Conservation (phyloP, 2,329 filamentous ascomycete species). For the Biscogniauxia marginata region DNA sequence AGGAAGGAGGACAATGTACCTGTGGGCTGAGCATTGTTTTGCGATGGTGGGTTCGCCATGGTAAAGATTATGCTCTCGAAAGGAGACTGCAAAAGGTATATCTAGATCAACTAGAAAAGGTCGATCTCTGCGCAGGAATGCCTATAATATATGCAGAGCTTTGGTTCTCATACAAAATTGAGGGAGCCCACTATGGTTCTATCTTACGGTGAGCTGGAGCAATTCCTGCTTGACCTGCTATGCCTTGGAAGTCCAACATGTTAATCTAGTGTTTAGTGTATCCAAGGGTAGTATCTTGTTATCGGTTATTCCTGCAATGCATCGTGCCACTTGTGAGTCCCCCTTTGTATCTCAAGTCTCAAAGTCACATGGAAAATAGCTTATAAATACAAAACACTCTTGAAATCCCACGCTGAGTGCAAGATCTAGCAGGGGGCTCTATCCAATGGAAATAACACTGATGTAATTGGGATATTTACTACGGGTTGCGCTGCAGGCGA, state of each 20-base stretch:
- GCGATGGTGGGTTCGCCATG: conserved; percentile 23
- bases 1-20: conserved; percentile 21
- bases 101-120: conserved; percentile 18
- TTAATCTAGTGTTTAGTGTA: not conserved
- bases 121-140: conserved; percentile 19
- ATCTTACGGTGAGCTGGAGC: conserved; percentile 10
- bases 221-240: not conserved
- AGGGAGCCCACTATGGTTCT: conserved; percentile 21
- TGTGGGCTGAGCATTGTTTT: conserved; percentile 20
- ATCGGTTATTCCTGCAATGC: not conserved
- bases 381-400: no score
- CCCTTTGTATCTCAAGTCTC: not conserved
- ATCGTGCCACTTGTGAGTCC: not conserved
- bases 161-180: conserved; percentile 13
- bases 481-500: not conserved
- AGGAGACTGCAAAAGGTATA: conserved; percentile 20
- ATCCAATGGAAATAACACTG: not conserved
- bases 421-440: not conserved
- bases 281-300: not conserved
- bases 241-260: not conserved
- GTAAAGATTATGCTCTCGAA: conserved; percentile 10
- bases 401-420: not conserved
- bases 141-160: conserved; percentile 20
- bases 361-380: no score
- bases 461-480: not conserved